Evolutionary conservation across 441 rosid species (phyloP), one percentile per base, ranked within the genome.

Genomic region (Arabidopsis lyrata): DNA sequence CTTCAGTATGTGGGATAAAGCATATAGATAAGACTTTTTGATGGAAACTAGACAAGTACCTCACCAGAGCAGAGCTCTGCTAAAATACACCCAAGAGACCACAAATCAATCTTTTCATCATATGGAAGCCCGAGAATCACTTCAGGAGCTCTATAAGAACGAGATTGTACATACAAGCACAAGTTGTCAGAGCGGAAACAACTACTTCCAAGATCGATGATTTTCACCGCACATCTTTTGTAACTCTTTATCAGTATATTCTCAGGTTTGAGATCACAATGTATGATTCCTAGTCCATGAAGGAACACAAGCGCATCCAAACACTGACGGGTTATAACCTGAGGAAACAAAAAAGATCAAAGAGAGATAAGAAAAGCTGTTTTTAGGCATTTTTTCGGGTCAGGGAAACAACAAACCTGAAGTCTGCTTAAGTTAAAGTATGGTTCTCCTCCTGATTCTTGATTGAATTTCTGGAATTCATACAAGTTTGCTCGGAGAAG

Each of bases 201-300:
- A 70, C 99, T 95, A 83, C 99, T 92, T 77, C 99, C 99, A 11
- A 95, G 98, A 81, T 95, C 99, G 14, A 95, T 95, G 71, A 92
- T 82, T 79, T 95, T 95, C 39, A 92, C 78, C 79, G 87, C 88
- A 15, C 93, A 87, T 81, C 83, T 88, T 44, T 83, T 81, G 76
- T 92, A 92, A 77, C 96, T 91, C 80, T 86, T 92, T 57, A 95
- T 86, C 35, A 95, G 86, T 70, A 92, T 85, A 57, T 95, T 95
- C 75, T 92, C 96, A 1, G 97, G 98, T 80, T 95, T 95, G 35
- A 95, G 88, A 85, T 95, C 99, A 75, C 98, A 91, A 75, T 95
- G 99, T 69, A 95, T 88, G 63, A 95, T 87, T 75, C 96, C 99
- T 87, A 95, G 70, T 22, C 73, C 77, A 29, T 95, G 98, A 73